These are phyloP conservation scores for Borovskyia barvae DNA, from an alignment of 208 protist genomes.

Conservation along the genomic window DNA sequence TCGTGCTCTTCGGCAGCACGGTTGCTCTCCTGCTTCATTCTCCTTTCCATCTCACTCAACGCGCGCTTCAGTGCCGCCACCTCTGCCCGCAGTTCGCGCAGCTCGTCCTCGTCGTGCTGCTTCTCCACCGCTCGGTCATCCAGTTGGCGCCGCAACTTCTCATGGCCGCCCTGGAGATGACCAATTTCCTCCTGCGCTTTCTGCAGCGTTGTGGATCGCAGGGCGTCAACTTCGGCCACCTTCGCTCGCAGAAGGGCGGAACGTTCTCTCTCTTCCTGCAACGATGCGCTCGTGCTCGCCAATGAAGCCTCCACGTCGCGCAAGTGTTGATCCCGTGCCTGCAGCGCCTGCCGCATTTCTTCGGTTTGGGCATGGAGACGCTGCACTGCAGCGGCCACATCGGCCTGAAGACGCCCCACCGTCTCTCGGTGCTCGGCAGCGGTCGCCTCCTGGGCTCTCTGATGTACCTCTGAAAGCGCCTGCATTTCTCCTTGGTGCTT, in stretches of 20 bases:
- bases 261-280: conserved; percentile 19
- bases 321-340: conserved; percentile 7
- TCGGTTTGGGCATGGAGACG: conserved; percentile 1
- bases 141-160: conserved; percentile 39
- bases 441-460: conserved; percentile 10
- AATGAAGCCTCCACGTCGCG: conserved; percentile 3
- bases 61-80: conserved; percentile 47
- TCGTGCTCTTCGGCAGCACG: conserved; percentile 19
- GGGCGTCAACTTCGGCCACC: conserved; percentile 19
- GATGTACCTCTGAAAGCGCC: conserved; percentile 17
- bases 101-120: conserved; percentile 54
- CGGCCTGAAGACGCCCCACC: conserved; percentile 10
- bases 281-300: conserved; percentile 10
- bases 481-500: conserved; percentile 14
- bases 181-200: conserved; percentile 31
- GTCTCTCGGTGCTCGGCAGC: conserved; percentile 16
- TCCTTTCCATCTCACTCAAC: conserved; percentile 32
- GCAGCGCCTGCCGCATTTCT: background rate
- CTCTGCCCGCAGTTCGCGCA: conserved; percentile 64
- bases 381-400: conserved; percentile 16
- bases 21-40: conserved; percentile 22
- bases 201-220: conserved; percentile 10
- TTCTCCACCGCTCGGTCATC: conserved; percentile 38
- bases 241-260: conserved; percentile 6
- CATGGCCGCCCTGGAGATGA: conserved; percentile 22